Evolutionary conservation across 2,329 filamentous ascomycete genomes (phyloP).

Genomic region (Calonectria pseudoturangicola): DNA sequence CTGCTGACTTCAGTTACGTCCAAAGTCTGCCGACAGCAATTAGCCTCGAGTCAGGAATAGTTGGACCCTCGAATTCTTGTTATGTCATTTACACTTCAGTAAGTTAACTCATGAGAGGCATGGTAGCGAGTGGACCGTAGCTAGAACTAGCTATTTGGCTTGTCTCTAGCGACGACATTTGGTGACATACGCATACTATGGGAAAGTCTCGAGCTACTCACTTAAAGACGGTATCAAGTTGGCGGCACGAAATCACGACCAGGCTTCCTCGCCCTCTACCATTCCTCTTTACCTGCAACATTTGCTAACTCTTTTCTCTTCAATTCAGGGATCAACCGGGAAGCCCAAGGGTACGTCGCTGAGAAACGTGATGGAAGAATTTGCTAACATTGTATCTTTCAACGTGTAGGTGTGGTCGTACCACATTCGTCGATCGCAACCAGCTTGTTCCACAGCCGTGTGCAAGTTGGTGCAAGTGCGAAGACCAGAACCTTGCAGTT

Average conservation of each 20-base stretch:
- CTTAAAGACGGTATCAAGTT: neutral
- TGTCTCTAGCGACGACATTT: conserved; percentile 15
- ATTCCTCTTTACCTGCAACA: conserved; percentile 5
- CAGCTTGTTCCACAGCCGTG: conserved; percentile 25
- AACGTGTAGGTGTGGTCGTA: conserved; percentile 19
- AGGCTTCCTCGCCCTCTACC: conserved; percentile 5
- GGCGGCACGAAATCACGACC: conserved; percentile 1
- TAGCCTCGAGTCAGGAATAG: conserved; percentile 17
- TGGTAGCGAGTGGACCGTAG: conserved; percentile 1
- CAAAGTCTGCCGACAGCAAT: conserved; percentile 21
- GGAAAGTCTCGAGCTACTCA: conserved; percentile 8
- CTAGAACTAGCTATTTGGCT: conserved; percentile 12
- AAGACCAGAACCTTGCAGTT: conserved; percentile 24
- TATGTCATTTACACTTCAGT: conserved; percentile 25
- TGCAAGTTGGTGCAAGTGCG: conserved; percentile 17
- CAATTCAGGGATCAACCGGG: conserved; percentile 21
- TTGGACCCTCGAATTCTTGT: conserved; percentile 25
- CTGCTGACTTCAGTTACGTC: conserved; percentile 10
- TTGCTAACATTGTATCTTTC: conserved; percentile 22
- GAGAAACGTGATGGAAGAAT: conserved; percentile 14
- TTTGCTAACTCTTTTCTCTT: conserved; percentile 19
- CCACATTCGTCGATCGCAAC: conserved; percentile 22
- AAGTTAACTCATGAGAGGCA: conserved; percentile 18
- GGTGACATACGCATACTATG: conserved; percentile 9
- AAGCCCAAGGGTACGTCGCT: conserved; percentile 25